A percentile compares a stretch with the other conserved stretches of the same genome.
phyloP scores from a whole-genome alignment of 805 yeast genomes.

The Brettanomyces nanus region DNA sequence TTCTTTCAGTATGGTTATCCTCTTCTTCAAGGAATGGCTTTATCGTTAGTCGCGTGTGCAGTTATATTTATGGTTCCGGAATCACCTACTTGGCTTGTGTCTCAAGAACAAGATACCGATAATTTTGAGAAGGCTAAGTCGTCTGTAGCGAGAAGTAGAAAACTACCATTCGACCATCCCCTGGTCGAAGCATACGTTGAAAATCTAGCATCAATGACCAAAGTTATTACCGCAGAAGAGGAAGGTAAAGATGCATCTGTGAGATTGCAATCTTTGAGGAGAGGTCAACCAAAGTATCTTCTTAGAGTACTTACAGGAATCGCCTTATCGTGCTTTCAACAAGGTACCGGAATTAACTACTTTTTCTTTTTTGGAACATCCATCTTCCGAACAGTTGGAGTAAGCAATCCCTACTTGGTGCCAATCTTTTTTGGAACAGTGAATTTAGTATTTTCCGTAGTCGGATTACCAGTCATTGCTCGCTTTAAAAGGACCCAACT shows the following conservation, averaged over 20 bases:
- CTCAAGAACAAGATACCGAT: constrained; percentile 6
- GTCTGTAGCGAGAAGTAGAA: constrained; percentile 15
- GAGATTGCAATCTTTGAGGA: constrained; percentile 10
- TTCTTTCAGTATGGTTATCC: constrained; percentile 19
- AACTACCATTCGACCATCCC: constrained; percentile 15
- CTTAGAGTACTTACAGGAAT: constrained; percentile 24
- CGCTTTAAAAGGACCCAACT: constrained; percentile 38
- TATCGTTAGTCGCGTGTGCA: constrained; percentile 9
- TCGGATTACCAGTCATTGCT: constrained; percentile 41
- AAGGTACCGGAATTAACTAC: constrained; percentile 58
- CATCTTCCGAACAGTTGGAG: constrained; percentile 43
- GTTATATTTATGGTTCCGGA: constrained; percentile 26
- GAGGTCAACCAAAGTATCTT: constrained; percentile 25
- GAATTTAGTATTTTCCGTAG: constrained; percentile 44
- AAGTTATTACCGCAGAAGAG: neutral
- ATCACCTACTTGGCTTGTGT: constrained; percentile 25
- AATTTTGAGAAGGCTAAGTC: constrained; percentile 8
- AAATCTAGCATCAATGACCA: neutral
- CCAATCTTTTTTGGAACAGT: constrained; percentile 48
- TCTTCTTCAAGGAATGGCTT: constrained; percentile 13
- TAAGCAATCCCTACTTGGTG: constrained; percentile 45
- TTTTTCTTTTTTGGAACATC: constrained; percentile 61
- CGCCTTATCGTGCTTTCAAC: constrained; percentile 28
- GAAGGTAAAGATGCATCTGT: neutral
- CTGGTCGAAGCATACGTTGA: constrained; percentile 6